phyloP scores from a whole-genome alignment of 352 stramenopile species.

The Phytopythium boreale region DNA sequence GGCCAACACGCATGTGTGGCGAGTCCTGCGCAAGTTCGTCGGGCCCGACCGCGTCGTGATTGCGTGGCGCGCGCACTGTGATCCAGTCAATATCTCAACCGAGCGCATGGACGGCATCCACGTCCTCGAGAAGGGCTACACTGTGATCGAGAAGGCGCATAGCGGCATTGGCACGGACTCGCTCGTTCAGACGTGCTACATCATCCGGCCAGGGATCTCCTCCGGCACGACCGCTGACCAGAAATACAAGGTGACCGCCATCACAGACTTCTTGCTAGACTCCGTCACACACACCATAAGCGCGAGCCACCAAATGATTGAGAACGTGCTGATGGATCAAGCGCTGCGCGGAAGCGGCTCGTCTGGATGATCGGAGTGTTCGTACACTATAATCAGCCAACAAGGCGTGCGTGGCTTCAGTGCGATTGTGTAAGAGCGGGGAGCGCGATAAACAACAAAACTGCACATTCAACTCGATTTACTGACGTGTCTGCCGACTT shows the following conservation, averaged over 20 bases:
- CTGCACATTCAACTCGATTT: background rate
- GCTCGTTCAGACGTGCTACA: slow-evolving; percentile 9
- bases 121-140: slow-evolving; percentile 6
- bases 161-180: background rate
- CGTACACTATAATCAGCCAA: too few relatives aligned
- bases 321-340: slow-evolving; percentile 7
- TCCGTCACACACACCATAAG: slow-evolving; percentile 1
- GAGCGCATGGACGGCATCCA: background rate
- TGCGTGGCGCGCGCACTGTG: slow-evolving; percentile 5
- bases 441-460: too few relatives aligned
- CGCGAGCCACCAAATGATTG: slow-evolving; percentile 6
- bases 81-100: background rate
- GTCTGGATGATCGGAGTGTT: background rate
- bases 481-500: too few relatives aligned
- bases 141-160: background rate
- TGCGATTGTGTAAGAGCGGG: too few relatives aligned
- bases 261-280: background rate
- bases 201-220: slow-evolving; percentile 1
- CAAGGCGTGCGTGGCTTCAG: too few relatives aligned
- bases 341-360: background rate
- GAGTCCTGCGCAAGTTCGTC: background rate
- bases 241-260: background rate
- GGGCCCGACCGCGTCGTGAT: slow-evolving; percentile 10
- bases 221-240: background rate
- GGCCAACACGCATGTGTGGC: background rate